These are phyloP conservation scores for Colletotrichum shisoi DNA, from an alignment of 2,329 filamentous ascomycete species.

Conservation along the genomic window DNA sequence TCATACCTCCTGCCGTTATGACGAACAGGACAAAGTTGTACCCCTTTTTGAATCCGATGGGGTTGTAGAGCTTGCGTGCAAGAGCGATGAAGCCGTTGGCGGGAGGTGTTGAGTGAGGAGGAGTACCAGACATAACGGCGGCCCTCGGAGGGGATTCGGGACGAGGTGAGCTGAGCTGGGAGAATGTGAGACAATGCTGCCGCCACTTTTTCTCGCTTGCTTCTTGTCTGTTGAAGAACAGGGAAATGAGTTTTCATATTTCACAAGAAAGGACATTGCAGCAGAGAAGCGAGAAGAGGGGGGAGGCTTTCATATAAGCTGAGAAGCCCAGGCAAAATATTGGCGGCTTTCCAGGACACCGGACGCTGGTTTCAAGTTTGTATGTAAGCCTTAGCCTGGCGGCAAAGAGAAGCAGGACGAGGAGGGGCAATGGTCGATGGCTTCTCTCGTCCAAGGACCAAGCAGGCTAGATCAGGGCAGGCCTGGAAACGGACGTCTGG, in stretches of 20 bases:
- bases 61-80: slow-evolving; percentile 50
- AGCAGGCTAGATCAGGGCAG: slow-evolving; percentile 8
- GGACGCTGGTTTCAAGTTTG: slow-evolving; percentile 1
- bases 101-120: slow-evolving; percentile 25
- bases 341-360: not conserved
- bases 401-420: not conserved
- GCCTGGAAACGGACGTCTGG: slow-evolving; percentile 2
- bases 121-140: slow-evolving; percentile 18
- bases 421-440: slow-evolving; percentile 12
- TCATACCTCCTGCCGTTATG: slow-evolving; percentile 56
- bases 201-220: slow-evolving; percentile 10
- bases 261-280: not conserved
- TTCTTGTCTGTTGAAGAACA: slow-evolving; percentile 30
- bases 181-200: slow-evolving; percentile 18
- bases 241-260: not conserved
- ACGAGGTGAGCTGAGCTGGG: not conserved
- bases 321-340: not conserved
- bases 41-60: slow-evolving; percentile 62
- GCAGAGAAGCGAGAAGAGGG: not conserved
- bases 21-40: slow-evolving; percentile 67
- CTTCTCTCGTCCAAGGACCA: slow-evolving; percentile 10
- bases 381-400: not conserved
- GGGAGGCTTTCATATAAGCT: slow-evolving; percentile 11
- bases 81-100: slow-evolving; percentile 40
- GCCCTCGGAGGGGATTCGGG: not conserved